Evolutionary conservation across 345 rosid species (phyloP), one percentile per base, ranked within the genome.

Genomic region (Bruguiera parviflora): DNA sequence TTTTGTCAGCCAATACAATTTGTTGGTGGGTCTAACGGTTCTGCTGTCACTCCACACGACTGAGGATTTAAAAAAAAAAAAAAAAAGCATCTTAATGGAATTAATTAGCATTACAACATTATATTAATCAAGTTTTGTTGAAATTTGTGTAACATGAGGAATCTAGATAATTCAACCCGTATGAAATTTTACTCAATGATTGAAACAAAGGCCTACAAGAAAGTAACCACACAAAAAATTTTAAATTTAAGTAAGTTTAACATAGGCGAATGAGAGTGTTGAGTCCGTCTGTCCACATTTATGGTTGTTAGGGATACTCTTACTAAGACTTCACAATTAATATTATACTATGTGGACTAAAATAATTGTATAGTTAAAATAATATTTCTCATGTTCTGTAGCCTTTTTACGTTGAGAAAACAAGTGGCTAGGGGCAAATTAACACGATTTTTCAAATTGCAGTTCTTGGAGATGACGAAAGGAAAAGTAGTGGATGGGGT

Each of bases 401-500:
- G 6, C 5, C 39, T 43, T 27, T 21, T 35, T 37, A 7, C 25
- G 18, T 15, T 8, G 35, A 55, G 66, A 55, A 4, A 59, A 18
- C 20, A 27, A 46, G 43, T 43, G 32, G 15, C 16, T 27, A n/a
- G 13, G 49, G 59, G 43, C 49, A 65, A 65, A 70, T 72, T 32
- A 43, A 65, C 65, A 32, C 49, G 59, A 64, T 65, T 39, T 72
- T 46, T 39, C 55, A 21, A 43, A 43, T 58, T 72, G 24, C 65
- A 57, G 18, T 43, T 24, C 58, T 52, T 65, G 64, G 58, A 56
- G 59, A 33, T 49, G 58, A 57, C 49, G 65, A 58, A 63, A 65
- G 22, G 39, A 46, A 72, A 64, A 65, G 59, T 33, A 19, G 70
- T 65, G 65, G 70, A 65, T 19, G 70, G 75, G 75, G 70, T 72